Percentiles rank a stretch among this genome's conserved stretches.
Conservation (phyloP, 2,329 filamentous ascomycete genomes). For the Exophiala viscosa region DNA sequence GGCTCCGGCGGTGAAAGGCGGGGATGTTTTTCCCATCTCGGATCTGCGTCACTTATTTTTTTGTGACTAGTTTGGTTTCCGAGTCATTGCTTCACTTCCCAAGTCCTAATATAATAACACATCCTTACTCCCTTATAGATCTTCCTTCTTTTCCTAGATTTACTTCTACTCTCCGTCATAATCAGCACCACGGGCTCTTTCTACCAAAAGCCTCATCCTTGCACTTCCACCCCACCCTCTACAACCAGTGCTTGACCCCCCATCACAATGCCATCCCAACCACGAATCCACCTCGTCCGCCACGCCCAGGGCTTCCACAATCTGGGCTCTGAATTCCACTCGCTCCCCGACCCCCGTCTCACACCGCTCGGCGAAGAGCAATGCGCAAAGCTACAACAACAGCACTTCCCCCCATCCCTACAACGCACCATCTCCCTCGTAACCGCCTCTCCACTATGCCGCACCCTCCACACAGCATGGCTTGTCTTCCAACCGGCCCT, state of each 20-base stretch:
- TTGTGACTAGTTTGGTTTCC: no score
- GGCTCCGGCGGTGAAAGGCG: no score
- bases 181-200: not conserved
- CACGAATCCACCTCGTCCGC: slow-evolving; percentile 26
- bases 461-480: slow-evolving; percentile 75
- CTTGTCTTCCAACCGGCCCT: slow-evolving; percentile 62
- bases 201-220: not conserved
- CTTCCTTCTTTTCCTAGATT: not conserved
- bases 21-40: no score
- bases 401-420: slow-evolving; percentile 55
- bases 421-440: slow-evolving; percentile 55
- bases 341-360: slow-evolving; percentile 71
- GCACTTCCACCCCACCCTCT: not conserved
- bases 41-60: no score
- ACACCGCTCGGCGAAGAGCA: slow-evolving; percentile 73
- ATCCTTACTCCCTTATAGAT: not conserved
- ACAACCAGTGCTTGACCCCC: not conserved
- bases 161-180: not conserved
- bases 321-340: slow-evolving; percentile 64
- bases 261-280: slow-evolving; percentile 21
- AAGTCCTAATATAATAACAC: no score
- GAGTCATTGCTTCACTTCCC: no score
- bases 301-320: slow-evolving; percentile 71
- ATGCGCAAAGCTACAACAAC: slow-evolving; percentile 59
- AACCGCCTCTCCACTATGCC: slow-evolving; percentile 70